A percentile compares a stretch with the other conserved stretches of the same genome.
These are phyloP conservation scores for Dactylella cylindrospora DNA, from an alignment of 2,329 filamentous ascomycete species.

Conservation along the genomic window DNA sequence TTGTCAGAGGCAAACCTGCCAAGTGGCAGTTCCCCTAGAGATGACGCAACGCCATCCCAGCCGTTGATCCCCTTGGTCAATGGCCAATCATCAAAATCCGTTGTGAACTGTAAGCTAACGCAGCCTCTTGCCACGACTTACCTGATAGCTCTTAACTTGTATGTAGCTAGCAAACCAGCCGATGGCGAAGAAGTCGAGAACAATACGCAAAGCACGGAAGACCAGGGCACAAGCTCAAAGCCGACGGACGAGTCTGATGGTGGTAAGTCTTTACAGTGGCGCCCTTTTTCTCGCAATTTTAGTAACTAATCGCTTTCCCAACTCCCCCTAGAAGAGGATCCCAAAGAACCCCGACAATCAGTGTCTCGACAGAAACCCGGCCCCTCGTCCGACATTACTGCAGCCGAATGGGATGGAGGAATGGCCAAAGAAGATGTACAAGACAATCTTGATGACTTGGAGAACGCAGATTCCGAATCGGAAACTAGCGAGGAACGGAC, in stretches of 20 bases:
- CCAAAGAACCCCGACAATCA: conserved; percentile 4
- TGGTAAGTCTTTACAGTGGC: conserved; percentile 32
- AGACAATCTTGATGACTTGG: conserved; percentile 36
- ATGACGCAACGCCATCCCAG: conserved; percentile 12
- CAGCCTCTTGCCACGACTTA: too few relatives aligned
- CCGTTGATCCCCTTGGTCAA: conserved; percentile 1
- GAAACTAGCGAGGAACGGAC: conserved; percentile 20
- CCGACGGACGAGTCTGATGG: conserved; percentile 6
- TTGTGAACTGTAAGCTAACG: too few relatives aligned
- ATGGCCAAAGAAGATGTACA: conserved; percentile 43
- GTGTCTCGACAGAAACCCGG: conserved; percentile 30
- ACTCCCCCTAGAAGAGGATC: conserved; percentile 6
- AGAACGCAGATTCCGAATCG: conserved; percentile 39
- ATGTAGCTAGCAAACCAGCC: too few relatives aligned
- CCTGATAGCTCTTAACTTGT: too few relatives aligned
- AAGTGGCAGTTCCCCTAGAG: conserved; percentile 17
- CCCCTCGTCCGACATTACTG: conserved; percentile 40
- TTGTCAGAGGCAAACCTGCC: conserved; percentile 1
- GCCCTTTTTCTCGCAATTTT: too few relatives aligned
- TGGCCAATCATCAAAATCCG: too few relatives aligned
- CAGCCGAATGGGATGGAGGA: conserved; percentile 41
- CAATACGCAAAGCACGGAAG: too few relatives aligned
- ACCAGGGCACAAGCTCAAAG: conserved; percentile 14
- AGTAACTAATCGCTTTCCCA: neutral
- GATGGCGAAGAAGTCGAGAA: too few relatives aligned